Evolutionary conservation across 495 filamentous ascomycete genomes (phyloP).

Genomic region (Penicillium pancosmium): DNA sequence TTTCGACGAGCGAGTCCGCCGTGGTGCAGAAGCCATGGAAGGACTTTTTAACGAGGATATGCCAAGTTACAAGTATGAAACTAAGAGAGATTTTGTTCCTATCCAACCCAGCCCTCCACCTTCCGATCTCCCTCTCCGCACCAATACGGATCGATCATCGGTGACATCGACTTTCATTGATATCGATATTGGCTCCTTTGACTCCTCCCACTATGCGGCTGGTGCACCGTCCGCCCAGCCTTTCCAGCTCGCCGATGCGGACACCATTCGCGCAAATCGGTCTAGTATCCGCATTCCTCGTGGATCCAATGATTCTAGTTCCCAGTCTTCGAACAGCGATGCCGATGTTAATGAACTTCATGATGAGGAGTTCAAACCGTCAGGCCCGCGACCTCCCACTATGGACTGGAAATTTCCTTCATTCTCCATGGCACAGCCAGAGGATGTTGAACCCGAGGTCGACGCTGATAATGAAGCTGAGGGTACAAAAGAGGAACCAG

Average conservation of each 20-base stretch:
- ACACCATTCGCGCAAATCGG: constrained; percentile 54
- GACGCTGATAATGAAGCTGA: not conserved
- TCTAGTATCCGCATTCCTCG: constrained; percentile 41
- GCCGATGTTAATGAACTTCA: constrained; percentile 28
- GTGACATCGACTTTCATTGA: constrained; percentile 53
- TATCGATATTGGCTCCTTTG: constrained; percentile 51
- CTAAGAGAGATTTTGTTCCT: constrained; percentile 50
- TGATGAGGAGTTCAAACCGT: constrained; percentile 34
- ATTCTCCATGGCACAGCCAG: constrained; percentile 29
- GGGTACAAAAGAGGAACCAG: constrained; percentile 15
- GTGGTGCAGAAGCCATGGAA: constrained; percentile 51
- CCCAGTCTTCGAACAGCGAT: constrained; percentile 35
- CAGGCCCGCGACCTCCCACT: constrained; percentile 48
- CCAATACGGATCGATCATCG: constrained; percentile 50
- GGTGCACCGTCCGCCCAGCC: constrained; percentile 44
- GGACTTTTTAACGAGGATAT: constrained; percentile 51
- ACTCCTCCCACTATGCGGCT: constrained; percentile 52
- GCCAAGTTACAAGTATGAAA: constrained; percentile 50
- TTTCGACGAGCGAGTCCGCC: constrained; percentile 51
- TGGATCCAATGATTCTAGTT: constrained; percentile 41
- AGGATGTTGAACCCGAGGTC: constrained; percentile 21
- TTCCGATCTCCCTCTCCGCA: constrained; percentile 54
- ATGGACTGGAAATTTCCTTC: constrained; percentile 55
- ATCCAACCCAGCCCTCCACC: constrained; percentile 36
- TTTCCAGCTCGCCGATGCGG: constrained; percentile 52